Evolutionary conservation across 75 land plant species (phyloP), one percentile per base, ranked within the genome.

Genomic region (Picea glauca): DNA sequence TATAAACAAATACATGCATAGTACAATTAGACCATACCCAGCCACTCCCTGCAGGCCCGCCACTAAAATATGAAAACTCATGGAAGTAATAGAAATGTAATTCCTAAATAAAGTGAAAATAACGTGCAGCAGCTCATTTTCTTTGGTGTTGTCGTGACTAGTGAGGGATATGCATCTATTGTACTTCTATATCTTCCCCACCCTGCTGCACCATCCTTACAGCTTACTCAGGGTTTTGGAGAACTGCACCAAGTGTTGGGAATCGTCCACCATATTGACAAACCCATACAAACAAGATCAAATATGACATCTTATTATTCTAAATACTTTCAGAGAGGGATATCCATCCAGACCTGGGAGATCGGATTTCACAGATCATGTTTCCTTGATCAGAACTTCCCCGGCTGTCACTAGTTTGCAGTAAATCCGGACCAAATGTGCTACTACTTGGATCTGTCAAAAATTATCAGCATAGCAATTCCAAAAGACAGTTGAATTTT

Each of bases 391-490:
- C 43, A 38, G 50, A 70, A n/a, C 43, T 8, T 70, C 43, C 43
- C 54, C 13, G 20, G 50, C 54, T 43, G 26, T n/a, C 50, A 67
- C 46, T 67, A 38, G 20, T 11, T 70, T 43, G 73, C 73, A 70
- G 73, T 40, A 8, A 70, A 70, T 18, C 50, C 54, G 20, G 50
- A 70, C n/a, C 26, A 70, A 66, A 70, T 20, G n/a, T 40, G 73
- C 73, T 70, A 43, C 54, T 43, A 33, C 8, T 38, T 70, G 73
- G 43, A 70, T 70, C 73, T 70, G 73, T 43, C 73, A 70, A 43
- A 43, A 40, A 20, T 50, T 9, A 40, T 40, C 18, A 70, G 73
- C 43, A 38, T 11, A 43, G n/a, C 43, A 67, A 70, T 43, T 40
- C 11, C 73, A 70, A 38, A 43, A 70, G n/a, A 33, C 73, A 18